Percentiles rank a stretch among this genome's conserved stretches.
phyloP scores from a whole-genome alignment of 2,329 filamentous ascomycete genomes.

The Rhynchosporium graminicola region DNA sequence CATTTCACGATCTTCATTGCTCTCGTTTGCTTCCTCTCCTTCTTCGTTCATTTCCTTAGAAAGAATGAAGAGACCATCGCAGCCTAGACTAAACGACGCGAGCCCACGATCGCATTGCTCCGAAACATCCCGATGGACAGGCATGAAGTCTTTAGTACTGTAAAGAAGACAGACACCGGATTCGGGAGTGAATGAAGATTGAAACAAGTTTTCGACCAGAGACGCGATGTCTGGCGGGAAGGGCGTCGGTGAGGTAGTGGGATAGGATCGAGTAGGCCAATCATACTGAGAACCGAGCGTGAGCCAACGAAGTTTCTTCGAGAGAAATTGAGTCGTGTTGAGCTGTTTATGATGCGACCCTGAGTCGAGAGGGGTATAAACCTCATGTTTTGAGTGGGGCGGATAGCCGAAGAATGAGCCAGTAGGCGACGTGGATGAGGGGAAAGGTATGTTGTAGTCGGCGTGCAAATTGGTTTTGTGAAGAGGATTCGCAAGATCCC shows the following conservation, averaged over 20 bases:
- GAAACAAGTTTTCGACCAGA: conserved; percentile 71
- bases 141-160: conserved; percentile 84
- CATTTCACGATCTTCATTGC: conserved; percentile 35
- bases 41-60: conserved; percentile 51
- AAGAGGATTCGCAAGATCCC: conserved; percentile 68
- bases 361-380: conserved; percentile 61
- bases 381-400: conserved; percentile 59
- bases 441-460: conserved; percentile 72
- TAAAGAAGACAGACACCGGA: conserved; percentile 95
- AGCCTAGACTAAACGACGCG: conserved; percentile 84
- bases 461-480: conserved; percentile 88
- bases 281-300: conserved; percentile 95
- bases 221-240: conserved; percentile 75
- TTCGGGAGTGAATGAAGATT: conserved; percentile 69
- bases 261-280: conserved; percentile 86
- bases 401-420: conserved; percentile 57
- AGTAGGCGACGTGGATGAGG: conserved; percentile 26
- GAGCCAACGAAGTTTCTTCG: conserved; percentile 85
- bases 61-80: conserved; percentile 85
- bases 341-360: conserved; percentile 70
- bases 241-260: conserved; percentile 59
- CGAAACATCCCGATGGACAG: conserved; percentile 90
- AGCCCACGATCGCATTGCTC: conserved; percentile 78
- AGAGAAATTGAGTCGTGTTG: conserved; percentile 68
- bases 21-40: conserved; percentile 32